These are phyloP conservation scores for Gossypium turneri DNA, from an alignment of 345 rosid genomes.

Conservation along the genomic window DNA sequence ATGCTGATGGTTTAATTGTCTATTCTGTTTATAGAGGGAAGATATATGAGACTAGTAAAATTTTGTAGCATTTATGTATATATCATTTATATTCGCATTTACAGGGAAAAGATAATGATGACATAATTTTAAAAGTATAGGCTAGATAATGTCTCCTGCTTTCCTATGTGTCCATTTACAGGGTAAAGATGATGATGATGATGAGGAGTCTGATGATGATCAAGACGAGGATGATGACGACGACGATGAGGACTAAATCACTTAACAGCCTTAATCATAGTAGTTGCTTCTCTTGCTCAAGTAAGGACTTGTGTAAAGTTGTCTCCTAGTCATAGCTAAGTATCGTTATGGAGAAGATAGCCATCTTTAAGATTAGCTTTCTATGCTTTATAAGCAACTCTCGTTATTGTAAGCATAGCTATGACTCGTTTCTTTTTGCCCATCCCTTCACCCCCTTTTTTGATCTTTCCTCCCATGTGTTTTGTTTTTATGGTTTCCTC, in stretches of 20 bases:
- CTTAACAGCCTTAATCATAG: background rate
- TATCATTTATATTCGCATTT: no score
- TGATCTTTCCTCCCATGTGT: background rate
- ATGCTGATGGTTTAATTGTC: no score
- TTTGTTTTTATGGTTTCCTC: slow-evolving; percentile 21
- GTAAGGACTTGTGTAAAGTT: slow-evolving; percentile 37
- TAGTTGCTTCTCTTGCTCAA: slow-evolving; percentile 16
- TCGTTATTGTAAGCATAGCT: slow-evolving; percentile 13
- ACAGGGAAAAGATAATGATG: background rate
- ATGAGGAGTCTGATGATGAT: slow-evolving; percentile 43
- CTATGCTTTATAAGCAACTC: slow-evolving; percentile 22
- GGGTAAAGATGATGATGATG: slow-evolving; percentile 49
- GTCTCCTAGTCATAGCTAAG: slow-evolving; percentile 26
- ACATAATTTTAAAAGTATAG: background rate
- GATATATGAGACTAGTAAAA: no score
- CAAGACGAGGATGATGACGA: slow-evolving; percentile 30
- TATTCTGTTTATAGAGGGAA: no score
- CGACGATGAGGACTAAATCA: slow-evolving; percentile 30
- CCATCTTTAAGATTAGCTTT: slow-evolving; percentile 19
- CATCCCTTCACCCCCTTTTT: background rate
- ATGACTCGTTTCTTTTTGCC: slow-evolving; percentile 20
- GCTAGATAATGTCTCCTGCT: background rate
- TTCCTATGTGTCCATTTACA: slow-evolving; percentile 19
- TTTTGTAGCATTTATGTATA: no score
- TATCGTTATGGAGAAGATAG: slow-evolving; percentile 24